Conservation (phyloP, 2,329 filamentous ascomycete genomes). For the Exophiala sp. region DNA sequence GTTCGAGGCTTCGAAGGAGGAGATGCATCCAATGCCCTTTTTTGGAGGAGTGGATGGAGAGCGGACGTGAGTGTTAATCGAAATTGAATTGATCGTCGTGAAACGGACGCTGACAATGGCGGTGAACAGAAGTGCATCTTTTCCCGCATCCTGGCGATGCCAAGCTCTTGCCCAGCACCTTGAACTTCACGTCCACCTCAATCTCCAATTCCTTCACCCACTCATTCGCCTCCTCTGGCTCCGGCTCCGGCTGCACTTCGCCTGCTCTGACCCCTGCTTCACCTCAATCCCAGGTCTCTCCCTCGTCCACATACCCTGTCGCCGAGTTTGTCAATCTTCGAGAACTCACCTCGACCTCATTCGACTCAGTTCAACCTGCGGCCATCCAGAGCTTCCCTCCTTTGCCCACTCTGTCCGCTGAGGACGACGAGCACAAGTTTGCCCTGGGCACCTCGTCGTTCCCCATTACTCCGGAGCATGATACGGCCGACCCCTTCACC, state of each 20-base stretch:
- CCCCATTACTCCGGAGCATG: slow-evolving; percentile 39
- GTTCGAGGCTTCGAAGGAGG: slow-evolving; percentile 26
- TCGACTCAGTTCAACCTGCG: slow-evolving; percentile 37
- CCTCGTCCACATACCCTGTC: slow-evolving; percentile 55
- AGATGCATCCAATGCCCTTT: slow-evolving; percentile 23
- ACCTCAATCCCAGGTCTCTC: slow-evolving; percentile 32
- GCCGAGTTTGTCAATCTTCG: slow-evolving; percentile 87
- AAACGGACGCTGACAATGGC: slow-evolving; percentile 6
- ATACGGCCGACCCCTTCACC: slow-evolving; percentile 27
- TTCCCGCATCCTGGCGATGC: slow-evolving; percentile 29
- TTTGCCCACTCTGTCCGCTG: slow-evolving; percentile 56
- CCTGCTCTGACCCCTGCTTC: slow-evolving; percentile 25
- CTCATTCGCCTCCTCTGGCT: background rate
- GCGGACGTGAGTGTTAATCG: slow-evolving; percentile 26
- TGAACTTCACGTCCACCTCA: slow-evolving; percentile 6
- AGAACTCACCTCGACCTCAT: slow-evolving; percentile 67
- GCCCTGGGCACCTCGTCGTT: slow-evolving; percentile 43
- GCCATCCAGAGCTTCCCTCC: slow-evolving; percentile 51
- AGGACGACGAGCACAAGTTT: slow-evolving; percentile 56
- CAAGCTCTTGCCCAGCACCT: slow-evolving; percentile 27
- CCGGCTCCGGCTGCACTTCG: slow-evolving; percentile 24
- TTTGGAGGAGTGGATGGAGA: slow-evolving; percentile 26
- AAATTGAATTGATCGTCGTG: background rate
- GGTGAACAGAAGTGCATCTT: slow-evolving; percentile 27
- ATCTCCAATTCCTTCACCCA: slow-evolving; percentile 1